These are phyloP conservation scores for Didymella glomerata DNA, from an alignment of 2,329 filamentous ascomycete species.

Conservation along the genomic window DNA sequence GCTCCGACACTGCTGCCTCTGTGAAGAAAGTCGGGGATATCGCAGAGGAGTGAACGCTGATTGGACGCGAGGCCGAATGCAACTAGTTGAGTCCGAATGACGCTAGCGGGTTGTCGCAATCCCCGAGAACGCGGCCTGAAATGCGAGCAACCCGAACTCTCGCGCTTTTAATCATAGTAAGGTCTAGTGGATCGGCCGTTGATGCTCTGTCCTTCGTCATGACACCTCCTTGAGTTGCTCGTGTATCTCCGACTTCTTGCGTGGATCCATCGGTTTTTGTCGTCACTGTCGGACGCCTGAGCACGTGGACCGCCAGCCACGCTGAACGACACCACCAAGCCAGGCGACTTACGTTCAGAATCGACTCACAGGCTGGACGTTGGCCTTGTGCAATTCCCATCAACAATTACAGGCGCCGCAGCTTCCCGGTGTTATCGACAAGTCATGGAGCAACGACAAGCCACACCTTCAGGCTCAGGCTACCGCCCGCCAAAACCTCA, in stretches of 20 bases:
- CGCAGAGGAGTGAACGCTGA: not conserved
- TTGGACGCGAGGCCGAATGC: not conserved
- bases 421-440: too few relatives aligned
- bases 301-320: not conserved
- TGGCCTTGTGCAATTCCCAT: not conserved
- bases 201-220: not conserved
- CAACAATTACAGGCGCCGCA: not conserved
- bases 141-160: not conserved
- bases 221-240: not conserved
- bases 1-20: not conserved
- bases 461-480: slow-evolving; percentile 5
- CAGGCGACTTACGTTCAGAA: not conserved
- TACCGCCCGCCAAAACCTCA: slow-evolving; percentile 39
- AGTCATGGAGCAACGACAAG: slow-evolving; percentile 28
- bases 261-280: not conserved
- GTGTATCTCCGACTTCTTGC: not conserved
- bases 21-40: not conserved
- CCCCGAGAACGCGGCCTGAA: not conserved
- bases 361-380: not conserved
- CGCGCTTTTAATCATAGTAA: not conserved
- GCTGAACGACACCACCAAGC: not conserved
- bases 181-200: not conserved
- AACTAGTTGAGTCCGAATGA: not conserved
- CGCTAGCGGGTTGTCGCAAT: not conserved
- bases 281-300: not conserved